A percentile compares a stretch with the other conserved stretches of the same genome.
phyloP scores from a whole-genome alignment of 225 moss, liverwort and hornwort species.

The Pseudoscleropodium purum region DNA sequence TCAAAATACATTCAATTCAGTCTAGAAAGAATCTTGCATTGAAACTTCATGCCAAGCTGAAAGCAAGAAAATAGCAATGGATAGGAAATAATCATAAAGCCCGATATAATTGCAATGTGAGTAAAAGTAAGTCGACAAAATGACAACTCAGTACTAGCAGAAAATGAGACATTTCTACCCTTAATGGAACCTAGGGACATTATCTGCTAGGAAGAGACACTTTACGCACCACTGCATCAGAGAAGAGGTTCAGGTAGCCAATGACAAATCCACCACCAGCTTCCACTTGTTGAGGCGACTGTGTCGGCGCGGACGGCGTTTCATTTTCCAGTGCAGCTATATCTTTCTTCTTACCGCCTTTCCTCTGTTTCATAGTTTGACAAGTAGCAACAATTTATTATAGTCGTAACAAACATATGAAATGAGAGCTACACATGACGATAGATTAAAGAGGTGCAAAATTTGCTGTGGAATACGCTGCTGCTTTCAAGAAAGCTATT shows the following conservation, averaged over 20 bases:
- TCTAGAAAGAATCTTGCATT: neutral
- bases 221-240: conserved; percentile 77
- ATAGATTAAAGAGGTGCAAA: neutral
- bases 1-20: neutral
- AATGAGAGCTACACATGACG: neutral
- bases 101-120: neutral
- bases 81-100: neutral
- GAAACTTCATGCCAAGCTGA: neutral
- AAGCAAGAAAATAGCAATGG: neutral
- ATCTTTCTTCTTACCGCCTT: conserved; percentile 40
- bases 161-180: neutral
- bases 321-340: conserved; percentile 4
- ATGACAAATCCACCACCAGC: conserved; percentile 45
- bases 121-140: neutral
- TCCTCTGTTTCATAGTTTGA: conserved; percentile 27
- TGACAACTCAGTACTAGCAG: neutral
- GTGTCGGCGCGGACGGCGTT: neutral
- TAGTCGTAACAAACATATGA: neutral
- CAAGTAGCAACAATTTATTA: neutral
- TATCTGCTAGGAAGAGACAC: neutral
- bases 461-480: neutral
- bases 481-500: neutral
- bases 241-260: conserved; percentile 95
- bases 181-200: neutral
- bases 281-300: conserved; percentile 23